Percentiles rank a stretch among this genome's conserved stretches.
phyloP scores from a whole-genome alignment of 2,329 filamentous ascomycete species.

The Fusarium sp. region DNA sequence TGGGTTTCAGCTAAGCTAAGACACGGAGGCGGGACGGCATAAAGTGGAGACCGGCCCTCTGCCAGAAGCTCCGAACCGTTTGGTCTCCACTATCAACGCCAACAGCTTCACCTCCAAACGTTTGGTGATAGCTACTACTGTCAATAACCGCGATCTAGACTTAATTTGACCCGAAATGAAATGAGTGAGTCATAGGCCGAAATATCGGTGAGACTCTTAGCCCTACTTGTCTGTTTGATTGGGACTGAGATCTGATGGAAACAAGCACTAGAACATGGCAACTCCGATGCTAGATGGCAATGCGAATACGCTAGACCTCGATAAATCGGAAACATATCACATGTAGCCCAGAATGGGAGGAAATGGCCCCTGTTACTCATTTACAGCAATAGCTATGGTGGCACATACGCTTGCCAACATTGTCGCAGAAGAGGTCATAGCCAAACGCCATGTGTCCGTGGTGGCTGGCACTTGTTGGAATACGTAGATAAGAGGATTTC shows the following conservation, averaged over 20 bases:
- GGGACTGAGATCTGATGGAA: not conserved
- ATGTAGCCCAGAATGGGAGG: fast-evolving
- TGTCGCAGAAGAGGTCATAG: not conserved
- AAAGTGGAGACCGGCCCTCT: not conserved
- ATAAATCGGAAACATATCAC: not conserved
- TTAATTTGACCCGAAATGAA: not conserved
- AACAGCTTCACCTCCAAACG: not conserved
- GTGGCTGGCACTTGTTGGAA: not conserved
- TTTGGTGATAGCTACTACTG: not conserved
- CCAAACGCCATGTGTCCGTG: not conserved
- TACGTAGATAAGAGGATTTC: not conserved
- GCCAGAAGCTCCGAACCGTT: not conserved
- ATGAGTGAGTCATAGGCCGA: not conserved
- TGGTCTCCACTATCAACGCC: not conserved
- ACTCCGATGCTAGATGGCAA: not conserved
- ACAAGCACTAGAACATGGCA: not conserved
- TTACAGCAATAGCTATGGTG: not conserved
- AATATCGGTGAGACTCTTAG: not conserved
- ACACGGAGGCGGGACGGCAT: not conserved
- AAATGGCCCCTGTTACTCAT: not conserved
- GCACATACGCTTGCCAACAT: not conserved
- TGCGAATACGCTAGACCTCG: not conserved
- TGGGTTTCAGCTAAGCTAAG: not conserved
- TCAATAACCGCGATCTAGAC: not conserved
- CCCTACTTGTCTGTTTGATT: not conserved